A percentile compares a stretch with the other conserved stretches of the same genome.
Evolutionary conservation across 2,329 filamentous ascomycete species (phyloP).

Genomic region (Sclerotinia glacialis): DNA sequence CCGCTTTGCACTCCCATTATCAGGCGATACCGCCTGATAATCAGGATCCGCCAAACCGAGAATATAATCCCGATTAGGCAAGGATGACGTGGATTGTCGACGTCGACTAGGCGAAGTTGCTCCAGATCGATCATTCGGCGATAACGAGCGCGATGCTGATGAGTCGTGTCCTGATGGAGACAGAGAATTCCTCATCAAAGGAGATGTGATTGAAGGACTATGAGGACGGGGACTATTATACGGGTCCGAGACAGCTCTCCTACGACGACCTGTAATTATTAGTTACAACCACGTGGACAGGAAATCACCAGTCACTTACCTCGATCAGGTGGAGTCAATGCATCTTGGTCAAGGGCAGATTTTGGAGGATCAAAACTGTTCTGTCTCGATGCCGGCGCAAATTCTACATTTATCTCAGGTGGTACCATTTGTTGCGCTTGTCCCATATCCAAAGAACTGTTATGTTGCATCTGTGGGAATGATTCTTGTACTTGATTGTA

Average conservation of each 20-base stretch:
- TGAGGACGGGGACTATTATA: conserved; percentile 48
- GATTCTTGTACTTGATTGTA: conserved; percentile 51
- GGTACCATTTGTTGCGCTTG: conserved; percentile 76
- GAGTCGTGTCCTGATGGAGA: conserved; percentile 43
- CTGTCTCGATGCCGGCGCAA: conserved; percentile 71
- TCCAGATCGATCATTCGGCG: conserved; percentile 55
- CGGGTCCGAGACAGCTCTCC: conserved; percentile 40
- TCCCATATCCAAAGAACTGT: conserved; percentile 57
- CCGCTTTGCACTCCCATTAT: conserved; percentile 65
- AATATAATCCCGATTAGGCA: conserved; percentile 69
- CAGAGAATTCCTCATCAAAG: conserved; percentile 51
- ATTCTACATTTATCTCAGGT: conserved; percentile 93
- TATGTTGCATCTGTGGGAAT: conserved; percentile 47
- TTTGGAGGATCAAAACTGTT: conserved; percentile 66
- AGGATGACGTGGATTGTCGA: conserved; percentile 61
- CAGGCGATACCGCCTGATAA: conserved; percentile 64
- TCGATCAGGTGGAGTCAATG: conserved; percentile 76
- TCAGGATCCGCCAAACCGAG: conserved; percentile 86
- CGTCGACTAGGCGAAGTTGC: conserved; percentile 47
- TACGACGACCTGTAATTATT: conserved; percentile 37
- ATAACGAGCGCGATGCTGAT: conserved; percentile 53
- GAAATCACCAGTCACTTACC: conserved; percentile 45
- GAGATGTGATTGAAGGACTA: conserved; percentile 51
- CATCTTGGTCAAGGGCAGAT: conserved; percentile 65
- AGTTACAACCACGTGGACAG: conserved; percentile 23